Evolutionary conservation across 768 basidiomycete genomes (phyloP), one percentile per base, ranked within the genome.

Genomic region (Phallus indusiatus): DNA sequence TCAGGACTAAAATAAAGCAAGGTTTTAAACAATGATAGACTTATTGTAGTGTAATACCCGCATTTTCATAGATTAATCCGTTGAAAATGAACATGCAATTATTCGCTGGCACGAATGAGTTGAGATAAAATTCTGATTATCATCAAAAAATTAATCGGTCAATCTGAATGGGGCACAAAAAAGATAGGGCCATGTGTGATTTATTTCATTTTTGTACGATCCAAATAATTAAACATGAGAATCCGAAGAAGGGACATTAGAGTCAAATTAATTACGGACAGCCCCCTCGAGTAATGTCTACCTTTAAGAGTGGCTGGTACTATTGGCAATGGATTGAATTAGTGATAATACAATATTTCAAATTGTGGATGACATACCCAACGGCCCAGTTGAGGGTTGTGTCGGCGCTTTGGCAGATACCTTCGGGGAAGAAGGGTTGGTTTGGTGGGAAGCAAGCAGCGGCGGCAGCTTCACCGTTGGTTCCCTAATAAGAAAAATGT

Each of bases 371-470:
- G 14, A 51, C 50, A 22, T 34, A 51, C 50, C 50, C 50, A 20
- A 51, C 50, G 18, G 12, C 20, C 50, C 50, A 51, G n/a, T 12
- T 10, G 42, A 42, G 42, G 12, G 12, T 16, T 34, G 21, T 12
- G 12, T 51, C 50, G 20, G 21, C 50, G 21, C 21, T 34, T 14
- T 11, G 12, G 50, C 50, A 51, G 3, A 51, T 3, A 22, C 50
- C 50, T 51, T 51, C 21, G 12, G 50, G 50, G 21, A 34, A 51
- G 28, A 51, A 51, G 14, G 50, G 50, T 20, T 51, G 50, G 50
- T 51, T 22, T 12, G 50, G 50, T 22, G 50, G 57, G 50, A 51
- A 51, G 50, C 50, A 51, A 22, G 50, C 50, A 34, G 50, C 50
- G 16, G 21, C 50, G 28, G 50, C 50, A 51, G 22, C 21, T 34